A percentile compares a stretch with the other conserved stretches of the same genome.
Evolutionary conservation across 2,329 filamentous ascomycete species (phyloP).

Genomic region (Aureobasidium leucospermi): DNA sequence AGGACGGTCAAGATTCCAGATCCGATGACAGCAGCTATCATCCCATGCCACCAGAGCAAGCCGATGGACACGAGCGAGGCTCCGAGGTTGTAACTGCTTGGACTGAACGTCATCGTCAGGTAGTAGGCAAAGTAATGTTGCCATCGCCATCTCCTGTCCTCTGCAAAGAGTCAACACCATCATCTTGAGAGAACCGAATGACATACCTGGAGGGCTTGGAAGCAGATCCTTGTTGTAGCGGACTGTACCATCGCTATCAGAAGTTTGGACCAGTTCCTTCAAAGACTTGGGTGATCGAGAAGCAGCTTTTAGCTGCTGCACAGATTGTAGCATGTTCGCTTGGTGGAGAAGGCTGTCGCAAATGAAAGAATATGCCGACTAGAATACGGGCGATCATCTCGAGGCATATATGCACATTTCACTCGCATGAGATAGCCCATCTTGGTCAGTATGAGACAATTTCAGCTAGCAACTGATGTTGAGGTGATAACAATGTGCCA

Average conservation of each 20-base stretch:
- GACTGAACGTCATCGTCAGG: slow-evolving; percentile 2
- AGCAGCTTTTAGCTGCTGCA: background rate
- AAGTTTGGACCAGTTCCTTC: background rate
- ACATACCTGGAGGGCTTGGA: background rate
- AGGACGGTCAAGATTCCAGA: background rate
- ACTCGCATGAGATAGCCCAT: background rate
- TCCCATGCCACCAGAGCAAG: background rate
- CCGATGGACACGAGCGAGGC: background rate
- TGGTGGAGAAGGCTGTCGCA: background rate
- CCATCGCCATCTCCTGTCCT: slow-evolving; percentile 1
- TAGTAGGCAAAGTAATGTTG: slow-evolving; percentile 6
- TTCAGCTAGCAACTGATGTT: background rate
- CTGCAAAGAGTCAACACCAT: background rate
- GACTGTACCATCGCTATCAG: background rate
- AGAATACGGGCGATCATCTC: background rate
- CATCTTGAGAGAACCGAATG: too few species aligned
- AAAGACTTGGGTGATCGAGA: background rate
- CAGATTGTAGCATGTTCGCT: background rate
- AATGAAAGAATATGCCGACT: background rate
- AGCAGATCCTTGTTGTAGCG: background rate
- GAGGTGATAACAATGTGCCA: background rate
- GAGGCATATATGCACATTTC: background rate
- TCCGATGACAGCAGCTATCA: background rate
- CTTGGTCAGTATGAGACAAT: background rate
- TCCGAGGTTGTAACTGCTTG: slow-evolving; percentile 3